phyloP scores from a whole-genome alignment of 2,329 filamentous ascomycete genomes.

The Sphaceloma murrayae region DNA sequence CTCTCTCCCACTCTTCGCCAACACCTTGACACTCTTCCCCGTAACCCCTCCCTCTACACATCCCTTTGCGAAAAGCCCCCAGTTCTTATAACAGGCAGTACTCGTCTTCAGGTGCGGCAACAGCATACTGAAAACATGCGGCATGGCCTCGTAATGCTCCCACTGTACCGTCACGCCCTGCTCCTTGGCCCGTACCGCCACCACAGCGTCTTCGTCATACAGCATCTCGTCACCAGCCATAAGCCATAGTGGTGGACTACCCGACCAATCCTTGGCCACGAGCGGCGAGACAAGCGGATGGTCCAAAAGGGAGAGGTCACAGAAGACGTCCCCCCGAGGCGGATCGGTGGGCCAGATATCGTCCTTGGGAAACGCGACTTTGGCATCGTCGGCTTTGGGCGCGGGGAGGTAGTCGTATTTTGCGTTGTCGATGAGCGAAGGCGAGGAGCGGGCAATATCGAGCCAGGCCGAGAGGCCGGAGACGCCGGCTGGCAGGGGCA shows the following conservation, averaged over 20 bases:
- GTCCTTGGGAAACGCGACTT: constrained; percentile 40
- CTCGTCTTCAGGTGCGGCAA: constrained; percentile 29
- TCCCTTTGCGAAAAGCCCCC: constrained; percentile 26
- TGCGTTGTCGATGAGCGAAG: constrained; percentile 43
- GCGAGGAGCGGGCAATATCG: constrained; percentile 57
- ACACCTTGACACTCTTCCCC: constrained; percentile 26
- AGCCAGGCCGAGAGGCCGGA: constrained; percentile 59
- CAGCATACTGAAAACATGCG: constrained; percentile 54
- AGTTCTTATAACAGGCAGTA: constrained; percentile 30
- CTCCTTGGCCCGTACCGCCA: constrained; percentile 47
- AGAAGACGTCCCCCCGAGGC: constrained; percentile 40
- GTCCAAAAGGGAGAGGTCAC: constrained; percentile 34
- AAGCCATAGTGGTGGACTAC: constrained; percentile 57
- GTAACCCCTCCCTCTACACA: constrained; percentile 25
- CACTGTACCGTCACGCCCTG: constrained; percentile 55
- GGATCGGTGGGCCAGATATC: constrained; percentile 38
- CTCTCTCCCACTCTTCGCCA: constrained; percentile 27
- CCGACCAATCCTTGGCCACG: constrained; percentile 48
- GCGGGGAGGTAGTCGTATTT: constrained; percentile 56
- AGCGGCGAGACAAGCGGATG: constrained; percentile 63
- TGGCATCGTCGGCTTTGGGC: constrained; percentile 29
- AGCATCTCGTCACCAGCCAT: constrained; percentile 63
- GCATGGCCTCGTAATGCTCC: constrained; percentile 72
- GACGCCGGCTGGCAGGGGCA: constrained; percentile 59
- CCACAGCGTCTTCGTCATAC: constrained; percentile 54